Base-by-base conservation (phyloP, 768 basidiomycete genomes). In the Cyclocybe aegerita region DNA sequence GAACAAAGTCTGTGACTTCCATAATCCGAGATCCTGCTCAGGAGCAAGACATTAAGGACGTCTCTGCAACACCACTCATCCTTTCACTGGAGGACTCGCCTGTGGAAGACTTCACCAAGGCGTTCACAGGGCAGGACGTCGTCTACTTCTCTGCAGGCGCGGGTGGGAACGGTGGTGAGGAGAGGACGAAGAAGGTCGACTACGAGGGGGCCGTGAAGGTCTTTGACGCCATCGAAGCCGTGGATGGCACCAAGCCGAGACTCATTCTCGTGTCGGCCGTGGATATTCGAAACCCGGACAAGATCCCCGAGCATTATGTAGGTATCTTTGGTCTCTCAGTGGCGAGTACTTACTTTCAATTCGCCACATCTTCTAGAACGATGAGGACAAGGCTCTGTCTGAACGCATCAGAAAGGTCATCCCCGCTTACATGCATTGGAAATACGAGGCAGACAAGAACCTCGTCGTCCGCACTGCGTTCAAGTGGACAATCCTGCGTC, bases 131-230 rank as follows among this genome's bases (percentile, higher is more conserved):
- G 0, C 56, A 65, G 7, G 73, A 76, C 46, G 65, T 77, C 6
- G 72, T 79, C n/a, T 76, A 76, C 53, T 78, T 76, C 52, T 70
- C 70, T 33, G 76, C 76, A 3, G 76, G 76, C 0, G 79, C 85
- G 0, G 83, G 83, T 0, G 81, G 81, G 0, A 81, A 81, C 56
- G 83, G 81, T 6, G 78, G 77, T 0, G 70, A 72, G 33, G 79
- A 80, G 57, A 61, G 78, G 31, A 85, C 80, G 2, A 77, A 75
- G 60, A 72, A 69, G 29, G 83, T 86, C 5, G 78, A 80, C 56
- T 81, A 79, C 55, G 80, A 83, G 43, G 85, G 84, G 7, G 83
- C 84, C 0, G 54, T 88, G 34, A 88, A 87, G 65, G 77, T 85
- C 2, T 87, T 82, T 58, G 85, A 88, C 59, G 86, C 84, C 0